Evolutionary conservation across 352 stramenopile species (phyloP).

Genomic region (Globisporangium mamillatum): DNA sequence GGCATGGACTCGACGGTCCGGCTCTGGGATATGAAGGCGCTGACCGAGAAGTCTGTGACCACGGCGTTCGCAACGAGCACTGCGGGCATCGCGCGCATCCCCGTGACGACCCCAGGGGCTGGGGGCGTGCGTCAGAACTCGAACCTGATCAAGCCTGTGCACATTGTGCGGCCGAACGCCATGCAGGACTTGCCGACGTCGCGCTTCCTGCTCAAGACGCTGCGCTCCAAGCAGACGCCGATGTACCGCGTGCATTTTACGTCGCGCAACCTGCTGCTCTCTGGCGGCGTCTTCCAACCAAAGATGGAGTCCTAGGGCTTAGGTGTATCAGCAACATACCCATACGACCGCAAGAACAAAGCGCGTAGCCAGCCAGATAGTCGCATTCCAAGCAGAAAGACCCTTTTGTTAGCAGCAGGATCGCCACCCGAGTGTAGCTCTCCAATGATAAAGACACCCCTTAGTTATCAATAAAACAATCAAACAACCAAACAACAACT

Average conservation of each 20-base stretch:
- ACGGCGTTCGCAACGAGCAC: conserved; percentile 18
- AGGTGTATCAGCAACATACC: background rate
- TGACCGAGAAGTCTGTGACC: conserved; percentile 49
- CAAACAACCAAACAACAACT: background rate
- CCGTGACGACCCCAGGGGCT: conserved; percentile 21
- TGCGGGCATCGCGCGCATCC: conserved; percentile 29
- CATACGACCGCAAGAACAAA: too few relatives aligned
- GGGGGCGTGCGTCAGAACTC: conserved; percentile 17
- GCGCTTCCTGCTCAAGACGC: conserved; percentile 78
- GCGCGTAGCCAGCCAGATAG: background rate
- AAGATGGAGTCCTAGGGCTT: conserved; percentile 46
- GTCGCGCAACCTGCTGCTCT: conserved; percentile 74
- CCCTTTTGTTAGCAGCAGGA: background rate
- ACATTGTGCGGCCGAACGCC: conserved; percentile 48
- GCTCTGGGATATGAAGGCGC: conserved; percentile 83
- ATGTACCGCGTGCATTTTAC: conserved; percentile 85
- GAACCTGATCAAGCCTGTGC: conserved; percentile 48
- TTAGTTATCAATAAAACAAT: background rate
- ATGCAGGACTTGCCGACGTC: conserved; percentile 62
- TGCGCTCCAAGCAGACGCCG: conserved; percentile 83
- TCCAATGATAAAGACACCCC: background rate
- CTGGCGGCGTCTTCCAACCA: conserved; percentile 62
- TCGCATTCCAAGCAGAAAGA: background rate
- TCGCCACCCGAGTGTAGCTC: background rate
- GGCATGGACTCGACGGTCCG: conserved; percentile 78